Conservation (phyloP, 2,329 filamentous ascomycete species). For the Cladosporium austrohemisphaericum region DNA sequence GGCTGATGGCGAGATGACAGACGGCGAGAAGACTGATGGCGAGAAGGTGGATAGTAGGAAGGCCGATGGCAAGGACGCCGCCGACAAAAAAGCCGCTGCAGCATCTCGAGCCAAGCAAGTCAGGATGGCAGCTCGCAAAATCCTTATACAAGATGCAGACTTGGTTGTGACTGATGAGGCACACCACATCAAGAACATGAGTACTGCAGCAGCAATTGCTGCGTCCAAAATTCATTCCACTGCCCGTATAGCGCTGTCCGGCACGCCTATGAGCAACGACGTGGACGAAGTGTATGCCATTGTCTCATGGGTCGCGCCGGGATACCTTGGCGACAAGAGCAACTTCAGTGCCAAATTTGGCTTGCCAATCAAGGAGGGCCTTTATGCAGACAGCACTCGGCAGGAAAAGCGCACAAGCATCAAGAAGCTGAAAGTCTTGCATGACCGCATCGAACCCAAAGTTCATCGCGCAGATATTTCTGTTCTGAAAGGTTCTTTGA, state of each 20-base stretch:
- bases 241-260: constrained; percentile 77
- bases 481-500: constrained; percentile 63
- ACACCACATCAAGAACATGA: constrained; percentile 69
- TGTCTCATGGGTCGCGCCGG: constrained; percentile 80
- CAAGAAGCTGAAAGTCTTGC: constrained; percentile 67
- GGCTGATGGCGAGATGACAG: background rate
- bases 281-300: constrained; percentile 81
- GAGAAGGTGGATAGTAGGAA: constrained; percentile 41
- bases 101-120: too few species aligned
- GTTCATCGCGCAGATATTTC: constrained; percentile 71
- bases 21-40: too few species aligned
- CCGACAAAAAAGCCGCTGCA: too few species aligned
- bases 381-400: constrained; percentile 60
- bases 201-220: constrained; percentile 50
- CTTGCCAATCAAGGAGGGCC: constrained; percentile 67
- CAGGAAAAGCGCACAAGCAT: constrained; percentile 57
- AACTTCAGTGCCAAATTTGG: constrained; percentile 72
- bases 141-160: constrained; percentile 60
- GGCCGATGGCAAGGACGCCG: too few species aligned
- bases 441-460: constrained; percentile 69
- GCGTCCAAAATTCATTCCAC: constrained; percentile 61
- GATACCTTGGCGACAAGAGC: constrained; percentile 64
- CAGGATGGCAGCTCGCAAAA: constrained; percentile 39
- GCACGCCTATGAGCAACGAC: constrained; percentile 81
- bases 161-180: constrained; percentile 84